Evolutionary conservation across 148 eudicot species (phyloP).

Genomic region (Camellia lanceoleosa): DNA sequence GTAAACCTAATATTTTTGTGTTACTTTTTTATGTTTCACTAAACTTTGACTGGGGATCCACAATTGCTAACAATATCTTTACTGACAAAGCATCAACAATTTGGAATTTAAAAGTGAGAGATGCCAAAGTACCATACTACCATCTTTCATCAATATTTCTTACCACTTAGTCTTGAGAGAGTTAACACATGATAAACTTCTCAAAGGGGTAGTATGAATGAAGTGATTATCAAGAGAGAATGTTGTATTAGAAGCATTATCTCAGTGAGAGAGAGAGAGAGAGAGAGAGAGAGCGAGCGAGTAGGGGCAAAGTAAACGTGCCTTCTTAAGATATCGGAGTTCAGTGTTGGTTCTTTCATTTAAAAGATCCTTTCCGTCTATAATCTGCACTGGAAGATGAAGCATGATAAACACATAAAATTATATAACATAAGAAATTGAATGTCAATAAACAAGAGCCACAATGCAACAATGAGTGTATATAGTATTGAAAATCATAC

Average conservation of each 20-base stretch:
- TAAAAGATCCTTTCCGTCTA: constrained; percentile 87
- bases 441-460: not conserved
- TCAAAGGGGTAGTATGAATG: too few relatives aligned
- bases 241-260: not conserved
- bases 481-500: constrained; percentile 26
- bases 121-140: not conserved
- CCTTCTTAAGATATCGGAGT: constrained; percentile 80
- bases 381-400: constrained; percentile 45
- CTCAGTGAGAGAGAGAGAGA: not conserved
- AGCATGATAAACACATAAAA: not conserved
- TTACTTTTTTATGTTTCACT: too few relatives aligned
- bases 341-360: constrained; percentile 90
- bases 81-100: not conserved
- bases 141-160: not conserved
- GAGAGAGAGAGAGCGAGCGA: not conserved
- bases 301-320: constrained; percentile 19
- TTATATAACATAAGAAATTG: not conserved
- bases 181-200: not conserved
- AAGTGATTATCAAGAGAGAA: constrained; percentile 2
- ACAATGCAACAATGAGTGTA: too few relatives aligned
- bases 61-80: not conserved
- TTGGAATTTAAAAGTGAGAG: not conserved
- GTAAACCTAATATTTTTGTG: too few relatives aligned
- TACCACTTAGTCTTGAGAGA: not conserved
- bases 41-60: too few relatives aligned